These are phyloP conservation scores for Heritiera fomes DNA, from an alignment of 345 rosid genomes.

Conservation along the genomic window DNA sequence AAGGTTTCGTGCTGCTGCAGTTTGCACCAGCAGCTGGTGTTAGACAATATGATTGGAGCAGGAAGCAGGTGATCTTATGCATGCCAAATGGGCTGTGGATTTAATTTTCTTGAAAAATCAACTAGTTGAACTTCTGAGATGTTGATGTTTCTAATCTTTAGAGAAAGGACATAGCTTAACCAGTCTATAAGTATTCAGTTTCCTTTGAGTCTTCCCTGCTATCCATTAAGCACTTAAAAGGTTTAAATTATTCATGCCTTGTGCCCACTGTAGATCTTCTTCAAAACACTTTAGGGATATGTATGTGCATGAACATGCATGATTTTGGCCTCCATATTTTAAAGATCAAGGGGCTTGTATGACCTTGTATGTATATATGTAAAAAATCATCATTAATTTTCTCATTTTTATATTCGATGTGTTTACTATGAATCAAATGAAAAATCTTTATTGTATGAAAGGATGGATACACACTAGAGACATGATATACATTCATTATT, in stretches of 20 bases:
- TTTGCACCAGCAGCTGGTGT: conserved; percentile 85
- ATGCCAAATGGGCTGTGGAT: background rate
- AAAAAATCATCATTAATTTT: background rate
- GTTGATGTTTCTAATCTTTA: background rate
- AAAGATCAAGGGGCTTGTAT: background rate
- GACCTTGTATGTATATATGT: background rate
- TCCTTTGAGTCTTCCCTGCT: background rate
- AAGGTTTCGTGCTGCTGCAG: conserved; percentile 71
- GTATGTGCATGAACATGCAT: background rate
- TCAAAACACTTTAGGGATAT: background rate
- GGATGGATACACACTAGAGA: background rate
- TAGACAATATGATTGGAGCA: conserved; percentile 86
- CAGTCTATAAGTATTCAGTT: background rate
- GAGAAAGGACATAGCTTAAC: background rate
- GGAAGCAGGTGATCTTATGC: conserved; percentile 66
- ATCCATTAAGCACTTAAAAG: background rate
- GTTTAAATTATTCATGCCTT: background rate
- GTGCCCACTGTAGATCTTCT: background rate
- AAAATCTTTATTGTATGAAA: background rate
- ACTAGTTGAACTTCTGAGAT: background rate
- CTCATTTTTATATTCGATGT: background rate
- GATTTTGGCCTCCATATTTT: background rate
- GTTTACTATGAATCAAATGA: background rate
- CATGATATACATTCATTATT: conserved; percentile 15
- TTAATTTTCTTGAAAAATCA: background rate